Percentiles rank a stretch among this genome's conserved stretches.
Evolutionary conservation across 1,139 yeast genomes (phyloP).

Genomic region (Hemisphaericaspora lyxosophila): DNA sequence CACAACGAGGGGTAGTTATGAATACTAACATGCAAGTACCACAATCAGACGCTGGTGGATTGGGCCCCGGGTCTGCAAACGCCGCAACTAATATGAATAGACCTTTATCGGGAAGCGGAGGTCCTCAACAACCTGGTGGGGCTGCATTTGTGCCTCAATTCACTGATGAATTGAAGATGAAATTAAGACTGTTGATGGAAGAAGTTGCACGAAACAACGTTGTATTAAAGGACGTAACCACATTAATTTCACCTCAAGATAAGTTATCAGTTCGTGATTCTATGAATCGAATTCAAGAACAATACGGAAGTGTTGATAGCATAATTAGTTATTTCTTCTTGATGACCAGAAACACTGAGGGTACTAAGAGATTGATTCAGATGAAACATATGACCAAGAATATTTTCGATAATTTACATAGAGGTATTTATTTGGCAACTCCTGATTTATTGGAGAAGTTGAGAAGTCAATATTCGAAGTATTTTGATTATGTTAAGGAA

Average conservation of each 20-base stretch:
- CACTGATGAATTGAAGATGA: conserved; percentile 46
- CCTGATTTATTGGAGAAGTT: conserved; percentile 72
- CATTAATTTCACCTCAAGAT: conserved; percentile 58
- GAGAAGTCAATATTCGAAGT: conserved; percentile 68
- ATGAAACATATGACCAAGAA: conserved; percentile 78
- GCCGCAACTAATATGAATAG: conserved; percentile 3
- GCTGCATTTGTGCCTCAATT: conserved; percentile 44
- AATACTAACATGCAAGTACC: conserved; percentile 5
- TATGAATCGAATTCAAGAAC: conserved; percentile 58
- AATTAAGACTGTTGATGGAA: conserved; percentile 60
- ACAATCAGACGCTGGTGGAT: background rate
- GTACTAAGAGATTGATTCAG: conserved; percentile 73
- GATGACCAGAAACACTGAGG: conserved; percentile 70
- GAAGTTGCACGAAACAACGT: conserved; percentile 71
- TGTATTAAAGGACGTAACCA: conserved; percentile 64
- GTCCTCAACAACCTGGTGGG: background rate
- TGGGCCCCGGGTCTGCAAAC: conserved; percentile 10
- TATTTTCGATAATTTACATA: conserved; percentile 65
- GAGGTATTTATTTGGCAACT: conserved; percentile 62
- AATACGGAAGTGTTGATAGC: conserved; percentile 69
- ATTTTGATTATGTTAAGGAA: conserved; percentile 67
- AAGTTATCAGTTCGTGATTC: conserved; percentile 61
- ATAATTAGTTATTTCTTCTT: conserved; percentile 75
- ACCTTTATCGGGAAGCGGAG: conserved; percentile 5
- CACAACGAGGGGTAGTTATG: conserved; percentile 18